Evolutionary conservation across 2,329 filamentous ascomycete species (phyloP), one percentile per base, ranked within the genome.

Genomic region (Verticillium dahliae): DNA sequence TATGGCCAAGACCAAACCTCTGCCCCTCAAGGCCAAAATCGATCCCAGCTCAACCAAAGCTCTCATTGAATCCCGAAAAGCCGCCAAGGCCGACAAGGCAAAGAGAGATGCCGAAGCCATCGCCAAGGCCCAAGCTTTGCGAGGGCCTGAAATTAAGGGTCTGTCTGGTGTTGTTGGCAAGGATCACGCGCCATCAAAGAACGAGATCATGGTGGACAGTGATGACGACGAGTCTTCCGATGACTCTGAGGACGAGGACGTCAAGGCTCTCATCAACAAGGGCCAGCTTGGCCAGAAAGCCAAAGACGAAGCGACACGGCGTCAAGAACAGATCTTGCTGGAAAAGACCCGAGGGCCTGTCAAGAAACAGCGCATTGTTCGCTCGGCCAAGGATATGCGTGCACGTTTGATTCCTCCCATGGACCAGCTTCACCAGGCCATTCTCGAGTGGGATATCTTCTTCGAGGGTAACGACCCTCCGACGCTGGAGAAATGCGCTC

Each of bases 361-460:
- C 61, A 94, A 92, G 76, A 97, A 97, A 77, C 80, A 86, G 66
- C 90, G 91, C 72, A 85, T 92, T 59, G 81, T 89, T 65, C 86
- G 94, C 58, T 94, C 92, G 15, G 86, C 89, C 56, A 96, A 96
- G 74, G 95, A 99, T 75, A 94, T 97, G 86, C 89, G 94, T 68
- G 94, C 95, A 65, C 89, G 95, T 65, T 81, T 99, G 63, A 90
- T 93, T 37, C 95, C 96, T 7, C 91, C 96, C 66, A 89, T 99
- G 76, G 89, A 92, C 41, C 82, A 86, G 15, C 78, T 99, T 35
- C 95, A 98, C 72, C 88, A 90, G 68, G 89, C 89, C 18, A 92
- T 99, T 58, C 84, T 99, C 3, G 85, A 90, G 61, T 99, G 95
- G 95, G 91, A 99, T 67, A 96, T 96, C 67, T 99, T 97, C 74